A percentile compares a stretch with the other conserved stretches of the same genome.
phyloP scores from a whole-genome alignment of 2,329 filamentous ascomycete genomes.

The Fusarium sambucinum region DNA sequence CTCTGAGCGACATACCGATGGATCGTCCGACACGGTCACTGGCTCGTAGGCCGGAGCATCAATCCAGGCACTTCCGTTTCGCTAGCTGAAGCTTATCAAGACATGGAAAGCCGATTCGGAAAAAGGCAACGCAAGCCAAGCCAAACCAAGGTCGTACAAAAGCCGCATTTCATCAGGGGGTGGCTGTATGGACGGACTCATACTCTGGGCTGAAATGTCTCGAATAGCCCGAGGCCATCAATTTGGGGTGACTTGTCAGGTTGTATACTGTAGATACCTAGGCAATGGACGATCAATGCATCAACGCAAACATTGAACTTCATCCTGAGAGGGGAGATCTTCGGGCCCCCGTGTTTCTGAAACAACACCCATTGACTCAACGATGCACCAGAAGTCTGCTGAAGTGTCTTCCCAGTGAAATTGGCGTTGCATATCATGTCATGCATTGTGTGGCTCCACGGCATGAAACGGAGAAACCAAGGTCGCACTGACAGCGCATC shows the following conservation, averaged over 20 bases:
- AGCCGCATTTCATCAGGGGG: slow-evolving; percentile 34
- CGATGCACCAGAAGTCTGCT: slow-evolving; percentile 19
- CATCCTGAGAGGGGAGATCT: slow-evolving; percentile 1
- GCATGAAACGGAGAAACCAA: slow-evolving; percentile 35
- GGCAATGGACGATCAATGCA: slow-evolving; percentile 4
- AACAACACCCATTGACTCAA: slow-evolving; percentile 24
- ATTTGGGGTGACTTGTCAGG: slow-evolving; percentile 15
- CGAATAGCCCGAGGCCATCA: slow-evolving; percentile 23
- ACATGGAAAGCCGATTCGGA: slow-evolving; percentile 28
- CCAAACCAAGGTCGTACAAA: slow-evolving; percentile 24
- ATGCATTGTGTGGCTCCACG: slow-evolving; percentile 47
- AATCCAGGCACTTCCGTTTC: slow-evolving; percentile 33
- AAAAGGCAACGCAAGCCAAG: slow-evolving; percentile 11
- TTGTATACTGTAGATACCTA: not conserved
- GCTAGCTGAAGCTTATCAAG: slow-evolving; percentile 29
- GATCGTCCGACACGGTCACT: slow-evolving; percentile 14
- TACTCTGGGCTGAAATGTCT: not conserved
- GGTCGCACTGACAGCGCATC: slow-evolving; percentile 48
- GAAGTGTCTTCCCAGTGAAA: slow-evolving; percentile 27
- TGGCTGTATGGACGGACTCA: slow-evolving; percentile 23
- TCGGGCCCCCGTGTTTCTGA: slow-evolving; percentile 24
- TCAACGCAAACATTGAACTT: slow-evolving; percentile 7
- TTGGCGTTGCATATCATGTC: slow-evolving; percentile 37
- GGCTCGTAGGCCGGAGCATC: slow-evolving; percentile 31
- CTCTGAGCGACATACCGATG: slow-evolving; percentile 33